A percentile compares a stretch with the other conserved stretches of the same genome.
Evolutionary conservation across 2,329 filamentous ascomycete species (phyloP).

Genomic region (Talaromyces marneffei): DNA sequence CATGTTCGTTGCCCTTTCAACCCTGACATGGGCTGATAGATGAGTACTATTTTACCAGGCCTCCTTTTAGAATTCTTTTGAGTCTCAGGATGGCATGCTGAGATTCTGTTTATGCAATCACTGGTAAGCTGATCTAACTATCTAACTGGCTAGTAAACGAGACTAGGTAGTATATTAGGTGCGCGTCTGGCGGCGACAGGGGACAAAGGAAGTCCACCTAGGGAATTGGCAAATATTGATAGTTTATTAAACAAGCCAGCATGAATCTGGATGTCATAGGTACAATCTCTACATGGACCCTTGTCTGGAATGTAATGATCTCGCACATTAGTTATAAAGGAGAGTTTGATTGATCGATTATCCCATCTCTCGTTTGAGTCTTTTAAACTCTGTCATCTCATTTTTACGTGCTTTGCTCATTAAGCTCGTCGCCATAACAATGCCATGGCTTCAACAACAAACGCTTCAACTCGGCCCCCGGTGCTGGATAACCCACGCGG

Average conservation of each 20-base stretch:
- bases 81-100: not conserved
- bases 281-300: not conserved
- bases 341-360: not conserved
- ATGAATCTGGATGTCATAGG: not conserved
- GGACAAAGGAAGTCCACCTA: not conserved
- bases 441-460: not conserved
- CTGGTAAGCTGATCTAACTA: not conserved
- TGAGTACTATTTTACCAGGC: not conserved
- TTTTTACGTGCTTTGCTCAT: not conserved
- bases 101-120: not conserved
- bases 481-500: not conserved
- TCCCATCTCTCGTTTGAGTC: not conserved
- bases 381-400: not conserved
- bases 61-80: not conserved
- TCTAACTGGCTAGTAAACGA: not conserved
- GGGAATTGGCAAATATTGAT: not conserved
- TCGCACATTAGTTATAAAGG: not conserved
- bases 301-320: not conserved
- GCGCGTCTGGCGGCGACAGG: not conserved
- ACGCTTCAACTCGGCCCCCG: not conserved
- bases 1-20: not conserved
- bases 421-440: not conserved
- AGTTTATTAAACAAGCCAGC: not conserved
- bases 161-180: not conserved
- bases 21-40: not conserved